Base-by-base conservation (phyloP, 306 rosid species). In the Canavalia ensiformis region DNA sequence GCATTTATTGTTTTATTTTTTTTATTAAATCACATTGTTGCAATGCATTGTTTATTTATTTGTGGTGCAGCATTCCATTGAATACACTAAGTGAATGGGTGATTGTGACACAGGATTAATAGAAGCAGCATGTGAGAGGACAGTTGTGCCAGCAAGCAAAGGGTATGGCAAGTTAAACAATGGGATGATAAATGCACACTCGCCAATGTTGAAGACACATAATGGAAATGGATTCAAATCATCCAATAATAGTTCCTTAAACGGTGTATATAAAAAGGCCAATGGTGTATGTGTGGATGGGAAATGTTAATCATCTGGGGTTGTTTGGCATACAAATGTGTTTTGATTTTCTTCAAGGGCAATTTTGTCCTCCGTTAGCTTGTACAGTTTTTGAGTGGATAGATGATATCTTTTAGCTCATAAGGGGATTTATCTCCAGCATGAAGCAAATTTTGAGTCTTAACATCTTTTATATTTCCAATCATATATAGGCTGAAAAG, bases 381-480 rank as follows among this genome's bases (percentile, higher is more conserved):
- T 92, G 97, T 92, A 92, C 91, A 92, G 95, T 84, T 45, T 81
- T 79, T 89, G 88, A 90, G 88, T 85, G 81, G 90, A 71, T 85
- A 83, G 25, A 18, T 18, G 25, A 18, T 89, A 12, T 30, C 80
- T 79, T 52, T 74, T 78, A 77, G 85, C 86, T 79, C 83, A 42
- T 70, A 60, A 66, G 67, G 65, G 88, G 74, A 28, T 83, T 69
- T 85, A 8, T 55, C 74, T 64, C 82, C 75, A 50, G 86, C 84
- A 73, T 49, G 86, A 83, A 85, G 88, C 80, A 87, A 85, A 76
- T 86, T 90, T 86, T 92, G 87, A 84, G 82, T 52, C 82, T 45
- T 64, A 76, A 76, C 86, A 77, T 84, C 90, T 83, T 88, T 69
- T 83, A 63, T 64, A 6, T 83, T 75, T 83, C 75, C 79, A 49